Evolutionary conservation across 1,284 basidiomycete species (phyloP).

Genomic region (Fomitopsis schrenkii): DNA sequence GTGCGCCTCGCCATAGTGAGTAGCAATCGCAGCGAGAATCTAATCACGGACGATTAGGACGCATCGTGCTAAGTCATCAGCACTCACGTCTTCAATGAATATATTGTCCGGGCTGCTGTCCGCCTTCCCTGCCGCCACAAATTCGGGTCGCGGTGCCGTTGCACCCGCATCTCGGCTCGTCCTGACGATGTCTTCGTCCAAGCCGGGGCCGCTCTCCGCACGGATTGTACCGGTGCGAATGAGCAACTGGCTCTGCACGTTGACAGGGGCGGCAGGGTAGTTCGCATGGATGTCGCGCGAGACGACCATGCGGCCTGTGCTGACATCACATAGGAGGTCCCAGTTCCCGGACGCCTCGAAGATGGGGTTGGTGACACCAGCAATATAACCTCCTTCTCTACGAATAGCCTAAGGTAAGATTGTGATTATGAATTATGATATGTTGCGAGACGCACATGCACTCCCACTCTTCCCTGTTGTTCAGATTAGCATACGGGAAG

Average conservation of each 20-base stretch:
- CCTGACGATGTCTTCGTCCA: slow-evolving; percentile 60
- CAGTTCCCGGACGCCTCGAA: slow-evolving; percentile 85
- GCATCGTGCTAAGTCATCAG: neutral
- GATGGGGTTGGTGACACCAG: slow-evolving; percentile 95
- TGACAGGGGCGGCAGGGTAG: slow-evolving; percentile 44
- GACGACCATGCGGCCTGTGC: slow-evolving; percentile 80
- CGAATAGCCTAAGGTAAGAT: no score
- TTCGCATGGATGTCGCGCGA: slow-evolving; percentile 75
- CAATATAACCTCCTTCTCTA: slow-evolving; percentile 82
- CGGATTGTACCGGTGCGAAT: slow-evolving; percentile 57
- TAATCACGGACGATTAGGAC: slow-evolving; percentile 19
- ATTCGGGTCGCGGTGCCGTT: slow-evolving; percentile 41
- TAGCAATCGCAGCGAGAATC: slow-evolving; percentile 67
- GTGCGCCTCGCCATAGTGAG: slow-evolving; percentile 75
- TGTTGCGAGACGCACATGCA: slow-evolving; percentile 56
- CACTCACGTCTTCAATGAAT: slow-evolving; percentile 89
- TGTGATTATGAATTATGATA: neutral
- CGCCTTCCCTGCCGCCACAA: slow-evolving; percentile 38
- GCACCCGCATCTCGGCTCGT: slow-evolving; percentile 28
- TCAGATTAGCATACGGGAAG: slow-evolving; percentile 92
- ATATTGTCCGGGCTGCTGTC: slow-evolving; percentile 70
- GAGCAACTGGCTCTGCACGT: slow-evolving; percentile 40
- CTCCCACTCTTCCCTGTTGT: slow-evolving; percentile 87
- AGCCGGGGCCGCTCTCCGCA: slow-evolving; percentile 52
- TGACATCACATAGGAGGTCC: slow-evolving; percentile 92